phyloP scores from a whole-genome alignment of 2,329 filamentous ascomycete genomes.

The Aspergillus bombycis region DNA sequence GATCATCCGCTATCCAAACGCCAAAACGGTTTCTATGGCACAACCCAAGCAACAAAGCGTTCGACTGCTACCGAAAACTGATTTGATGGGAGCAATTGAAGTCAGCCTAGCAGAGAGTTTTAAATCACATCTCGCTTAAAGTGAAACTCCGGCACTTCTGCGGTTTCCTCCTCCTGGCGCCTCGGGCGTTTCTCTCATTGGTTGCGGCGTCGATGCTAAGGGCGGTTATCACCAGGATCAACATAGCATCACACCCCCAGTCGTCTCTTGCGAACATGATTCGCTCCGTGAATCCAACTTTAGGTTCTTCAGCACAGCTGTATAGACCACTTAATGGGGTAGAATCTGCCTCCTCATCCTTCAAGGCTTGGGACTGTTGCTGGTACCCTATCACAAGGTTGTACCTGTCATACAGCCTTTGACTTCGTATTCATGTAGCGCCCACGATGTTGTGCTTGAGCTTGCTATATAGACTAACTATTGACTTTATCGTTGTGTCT shows the following conservation, averaged over 20 bases:
- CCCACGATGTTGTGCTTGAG: not conserved
- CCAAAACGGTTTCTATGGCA: not conserved
- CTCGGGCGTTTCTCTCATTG: slow-evolving; percentile 10
- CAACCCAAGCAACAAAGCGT: not conserved
- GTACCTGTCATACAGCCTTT: slow-evolving; percentile 2
- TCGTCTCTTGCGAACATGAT: slow-evolving; percentile 10
- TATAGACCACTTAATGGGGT: slow-evolving; percentile 12
- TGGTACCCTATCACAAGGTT: not conserved
- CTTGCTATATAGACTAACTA: not conserved
- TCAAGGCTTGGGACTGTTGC: not conserved
- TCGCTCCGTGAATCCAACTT: slow-evolving; percentile 9
- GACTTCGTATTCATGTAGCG: not conserved
- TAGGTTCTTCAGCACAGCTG: slow-evolving; percentile 10
- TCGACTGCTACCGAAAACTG: not conserved
- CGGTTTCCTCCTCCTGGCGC: slow-evolving; percentile 1
- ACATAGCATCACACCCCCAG: slow-evolving; percentile 20
- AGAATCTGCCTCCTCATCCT: not conserved
- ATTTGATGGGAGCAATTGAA: not conserved
- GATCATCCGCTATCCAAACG: not conserved
- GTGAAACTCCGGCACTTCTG: not conserved
- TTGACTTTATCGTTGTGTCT: too few species aligned
- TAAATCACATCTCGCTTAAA: slow-evolving; percentile 1
- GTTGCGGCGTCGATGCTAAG: slow-evolving; percentile 14
- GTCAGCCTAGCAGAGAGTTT: slow-evolving; percentile 3
- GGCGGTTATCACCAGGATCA: slow-evolving; percentile 18